Percentiles rank a stretch among this genome's conserved stretches.
Conservation (phyloP, 139 green algal genomes). For the Picochlorum costavermella region DNA sequence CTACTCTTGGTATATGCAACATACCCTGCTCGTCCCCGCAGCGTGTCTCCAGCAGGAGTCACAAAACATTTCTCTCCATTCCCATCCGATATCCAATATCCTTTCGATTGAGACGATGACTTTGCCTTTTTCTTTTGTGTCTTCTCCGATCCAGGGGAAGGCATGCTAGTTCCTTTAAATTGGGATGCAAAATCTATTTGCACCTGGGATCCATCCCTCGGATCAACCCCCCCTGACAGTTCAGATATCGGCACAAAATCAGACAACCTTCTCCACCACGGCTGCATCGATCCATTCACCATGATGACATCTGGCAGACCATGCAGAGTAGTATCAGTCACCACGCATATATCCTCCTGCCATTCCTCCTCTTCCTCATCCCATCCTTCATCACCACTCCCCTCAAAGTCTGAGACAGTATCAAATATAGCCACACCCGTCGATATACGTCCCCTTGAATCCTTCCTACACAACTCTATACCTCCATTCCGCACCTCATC, state of each 20-base stretch:
- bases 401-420: not conserved
- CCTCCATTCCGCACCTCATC: not conserved
- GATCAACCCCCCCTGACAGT: not conserved
- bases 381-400: not conserved
- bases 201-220: conserved; percentile 7
- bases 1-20: not conserved
- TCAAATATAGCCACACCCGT: conserved; percentile 3
- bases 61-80: conserved; percentile 7
- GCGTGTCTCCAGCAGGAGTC: not conserved
- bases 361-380: not conserved
- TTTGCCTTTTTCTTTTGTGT: not conserved
- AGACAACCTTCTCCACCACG: conserved; percentile 8
- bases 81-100: conserved; percentile 4
- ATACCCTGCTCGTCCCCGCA: not conserved
- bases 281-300: not conserved
- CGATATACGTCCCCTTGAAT: not conserved
- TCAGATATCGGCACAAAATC: conserved; percentile 14
- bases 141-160: not conserved
- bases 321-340: not conserved
- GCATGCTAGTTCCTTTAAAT: conserved; percentile 6
- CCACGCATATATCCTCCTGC: not conserved
- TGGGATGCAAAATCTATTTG: conserved; percentile 16
- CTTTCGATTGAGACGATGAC: not conserved
- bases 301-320: not conserved
- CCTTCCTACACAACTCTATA: not conserved